These are phyloP conservation scores for Talaromyces islandicus DNA, from an alignment of 2,329 filamentous ascomycete species.

Conservation along the genomic window DNA sequence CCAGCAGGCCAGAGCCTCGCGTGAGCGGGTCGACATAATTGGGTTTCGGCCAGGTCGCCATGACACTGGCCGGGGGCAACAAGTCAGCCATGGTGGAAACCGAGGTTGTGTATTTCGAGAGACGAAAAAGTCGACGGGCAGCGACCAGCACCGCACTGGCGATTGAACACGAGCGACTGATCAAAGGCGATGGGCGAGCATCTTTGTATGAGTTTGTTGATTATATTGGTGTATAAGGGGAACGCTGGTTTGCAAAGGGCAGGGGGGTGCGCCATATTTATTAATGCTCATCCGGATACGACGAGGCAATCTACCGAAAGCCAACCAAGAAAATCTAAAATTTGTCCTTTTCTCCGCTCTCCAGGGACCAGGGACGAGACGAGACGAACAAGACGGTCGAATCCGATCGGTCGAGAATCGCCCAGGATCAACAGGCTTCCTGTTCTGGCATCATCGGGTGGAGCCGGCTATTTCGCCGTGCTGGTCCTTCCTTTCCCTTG, in stretches of 20 bases:
- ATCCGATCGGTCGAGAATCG: neutral
- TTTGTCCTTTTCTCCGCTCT: neutral
- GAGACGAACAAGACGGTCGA: too few relatives aligned
- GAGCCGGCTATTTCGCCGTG: neutral
- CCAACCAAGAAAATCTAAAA: neutral
- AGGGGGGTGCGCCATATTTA: neutral
- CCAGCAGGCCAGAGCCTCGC: constrained; percentile 38
- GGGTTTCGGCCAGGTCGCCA: constrained; percentile 40
- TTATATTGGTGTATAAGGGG: neutral
- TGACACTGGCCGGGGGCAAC: constrained; percentile 36
- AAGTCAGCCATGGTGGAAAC: neutral
- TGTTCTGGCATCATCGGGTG: neutral
- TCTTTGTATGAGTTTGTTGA: neutral
- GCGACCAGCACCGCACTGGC: neutral
- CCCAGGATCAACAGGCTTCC: neutral
- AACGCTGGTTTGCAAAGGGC: neutral
- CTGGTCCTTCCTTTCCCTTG: neutral
- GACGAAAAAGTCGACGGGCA: neutral
- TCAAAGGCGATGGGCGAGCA: neutral
- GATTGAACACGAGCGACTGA: neutral
- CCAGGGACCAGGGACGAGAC: neutral
- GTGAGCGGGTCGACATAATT: constrained; percentile 44
- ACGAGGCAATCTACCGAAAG: neutral
- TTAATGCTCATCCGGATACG: neutral
- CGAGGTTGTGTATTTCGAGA: neutral